These are phyloP conservation scores for Artomyces pyxidatus DNA, from an alignment of 768 basidiomycete species.

Conservation along the genomic window DNA sequence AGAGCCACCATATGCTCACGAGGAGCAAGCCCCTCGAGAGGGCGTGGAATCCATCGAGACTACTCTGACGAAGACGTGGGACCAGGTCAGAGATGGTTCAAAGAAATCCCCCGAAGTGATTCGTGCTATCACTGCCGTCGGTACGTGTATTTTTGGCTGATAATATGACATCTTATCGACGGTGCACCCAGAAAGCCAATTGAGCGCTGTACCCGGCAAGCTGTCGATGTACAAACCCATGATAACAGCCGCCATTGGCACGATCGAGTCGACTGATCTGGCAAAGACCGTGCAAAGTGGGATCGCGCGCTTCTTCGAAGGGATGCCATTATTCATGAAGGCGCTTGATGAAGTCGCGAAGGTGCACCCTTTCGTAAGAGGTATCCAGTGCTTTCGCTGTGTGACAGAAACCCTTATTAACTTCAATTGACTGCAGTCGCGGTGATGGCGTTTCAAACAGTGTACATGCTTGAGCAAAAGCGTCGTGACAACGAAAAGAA, in stretches of 20 bases:
- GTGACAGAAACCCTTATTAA: neutral
- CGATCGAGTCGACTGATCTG: neutral
- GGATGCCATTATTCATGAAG: slow-evolving; percentile 20
- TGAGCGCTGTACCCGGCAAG: neutral
- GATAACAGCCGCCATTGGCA: neutral
- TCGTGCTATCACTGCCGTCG: neutral
- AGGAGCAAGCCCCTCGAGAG: too few species aligned
- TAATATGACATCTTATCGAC: neutral
- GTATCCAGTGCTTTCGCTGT: slow-evolving; percentile 9
- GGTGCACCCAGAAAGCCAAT: neutral
- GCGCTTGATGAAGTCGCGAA: slow-evolving; percentile 21
- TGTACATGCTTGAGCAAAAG: slow-evolving; percentile 38
- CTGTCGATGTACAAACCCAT: neutral
- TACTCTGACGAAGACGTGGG: neutral
- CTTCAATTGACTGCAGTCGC: slow-evolving; percentile 25
- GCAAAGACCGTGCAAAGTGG: slow-evolving; percentile 10
- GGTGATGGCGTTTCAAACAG: slow-evolving; percentile 41
- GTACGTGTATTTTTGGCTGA: neutral
- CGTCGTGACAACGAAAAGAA: slow-evolving; percentile 45
- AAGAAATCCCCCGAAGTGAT: neutral
- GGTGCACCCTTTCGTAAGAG: slow-evolving; percentile 22
- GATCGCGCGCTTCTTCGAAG: slow-evolving; percentile 18
- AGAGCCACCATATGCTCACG: too few species aligned
- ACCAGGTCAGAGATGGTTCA: neutral
- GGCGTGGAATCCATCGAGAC: too few species aligned